phyloP scores from a whole-genome alignment of 306 rosid species.

The Lathyrus tuberosus region DNA sequence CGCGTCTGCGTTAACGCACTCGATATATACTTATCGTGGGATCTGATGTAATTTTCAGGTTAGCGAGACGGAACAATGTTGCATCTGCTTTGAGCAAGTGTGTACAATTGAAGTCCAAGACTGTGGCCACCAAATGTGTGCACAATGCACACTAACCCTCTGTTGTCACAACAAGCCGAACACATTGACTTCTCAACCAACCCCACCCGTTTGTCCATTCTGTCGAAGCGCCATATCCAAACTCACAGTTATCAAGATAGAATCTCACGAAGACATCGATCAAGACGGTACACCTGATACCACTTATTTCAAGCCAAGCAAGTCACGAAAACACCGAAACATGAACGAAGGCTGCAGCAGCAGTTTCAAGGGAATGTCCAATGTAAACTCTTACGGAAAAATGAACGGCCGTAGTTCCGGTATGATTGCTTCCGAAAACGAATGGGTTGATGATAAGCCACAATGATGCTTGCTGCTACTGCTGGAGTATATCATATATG shows the following conservation, averaged over 20 bases:
- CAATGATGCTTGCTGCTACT: slow-evolving; percentile 39
- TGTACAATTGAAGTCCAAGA: slow-evolving; percentile 83
- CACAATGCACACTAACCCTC: slow-evolving; percentile 88
- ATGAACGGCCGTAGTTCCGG: slow-evolving; percentile 71
- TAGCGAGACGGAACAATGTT: slow-evolving; percentile 78
- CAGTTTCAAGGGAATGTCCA: slow-evolving; percentile 79
- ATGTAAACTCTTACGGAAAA: slow-evolving; percentile 71
- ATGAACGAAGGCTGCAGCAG: slow-evolving; percentile 77
- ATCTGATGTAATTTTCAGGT: slow-evolving; percentile 56
- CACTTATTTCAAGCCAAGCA: slow-evolving; percentile 62
- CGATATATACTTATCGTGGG: slow-evolving; percentile 26
- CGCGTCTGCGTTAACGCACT: too few relatives aligned
- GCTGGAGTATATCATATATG: slow-evolving; percentile 19
- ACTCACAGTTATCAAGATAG: slow-evolving; percentile 58
- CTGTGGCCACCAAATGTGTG: slow-evolving; percentile 98
- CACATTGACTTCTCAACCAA: slow-evolving; percentile 65
- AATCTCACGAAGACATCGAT: slow-evolving; percentile 53
- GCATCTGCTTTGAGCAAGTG: slow-evolving; percentile 95
- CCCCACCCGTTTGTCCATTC: slow-evolving; percentile 89
- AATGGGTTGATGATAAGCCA: slow-evolving; percentile 65
- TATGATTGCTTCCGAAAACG: slow-evolving; percentile 66
- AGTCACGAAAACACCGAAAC: slow-evolving; percentile 65
- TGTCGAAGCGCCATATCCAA: slow-evolving; percentile 79
- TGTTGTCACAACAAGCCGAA: slow-evolving; percentile 93
- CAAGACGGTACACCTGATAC: slow-evolving; percentile 51